Percentiles rank a stretch among this genome's conserved stretches.
Evolutionary conservation across 2,329 filamentous ascomycete genomes (phyloP).

Genomic region (Colletotrichum salicis): DNA sequence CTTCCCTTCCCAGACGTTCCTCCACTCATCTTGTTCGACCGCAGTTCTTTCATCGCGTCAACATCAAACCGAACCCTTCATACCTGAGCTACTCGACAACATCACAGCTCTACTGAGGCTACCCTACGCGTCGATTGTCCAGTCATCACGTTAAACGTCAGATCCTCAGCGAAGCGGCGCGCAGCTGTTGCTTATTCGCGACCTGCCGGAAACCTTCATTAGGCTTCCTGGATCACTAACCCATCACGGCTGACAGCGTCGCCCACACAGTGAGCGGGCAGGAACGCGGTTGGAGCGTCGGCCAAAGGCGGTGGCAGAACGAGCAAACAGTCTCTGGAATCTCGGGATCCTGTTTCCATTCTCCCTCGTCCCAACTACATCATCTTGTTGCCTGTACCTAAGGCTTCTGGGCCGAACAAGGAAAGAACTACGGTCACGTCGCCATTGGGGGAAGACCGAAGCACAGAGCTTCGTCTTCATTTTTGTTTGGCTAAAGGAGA

Average conservation of each 20-base stretch:
- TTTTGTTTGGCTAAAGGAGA: conserved; percentile 44
- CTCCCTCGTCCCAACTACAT: conserved; percentile 31
- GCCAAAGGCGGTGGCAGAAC: conserved; percentile 29
- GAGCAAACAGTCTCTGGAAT: conserved; percentile 33
- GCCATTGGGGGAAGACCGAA: conserved; percentile 49
- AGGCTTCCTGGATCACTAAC: conserved; percentile 17
- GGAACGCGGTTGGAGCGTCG: conserved; percentile 15
- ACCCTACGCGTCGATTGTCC: conserved; percentile 9
- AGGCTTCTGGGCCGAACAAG: conserved; percentile 35
- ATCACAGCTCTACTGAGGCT: background rate
- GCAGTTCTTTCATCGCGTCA: conserved; percentile 28
- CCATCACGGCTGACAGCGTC: conserved; percentile 22
- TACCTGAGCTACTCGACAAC: conserved; percentile 5
- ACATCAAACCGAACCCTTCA: conserved; percentile 1
- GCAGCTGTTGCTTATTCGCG: background rate
- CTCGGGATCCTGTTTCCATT: conserved; percentile 35
- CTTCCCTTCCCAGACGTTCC: conserved; percentile 30
- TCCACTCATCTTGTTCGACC: conserved; percentile 10
- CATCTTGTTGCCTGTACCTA: conserved; percentile 37
- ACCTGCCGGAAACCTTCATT: conserved; percentile 18
- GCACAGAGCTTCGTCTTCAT: conserved; percentile 74
- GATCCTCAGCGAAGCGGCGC: conserved; percentile 13
- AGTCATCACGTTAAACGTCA: background rate
- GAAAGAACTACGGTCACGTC: conserved; percentile 20
- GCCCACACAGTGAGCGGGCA: conserved; percentile 14